These are phyloP conservation scores for Neopestalotiopsis sp. DNA, from an alignment of 2,329 filamentous ascomycete species.

Conservation along the genomic window DNA sequence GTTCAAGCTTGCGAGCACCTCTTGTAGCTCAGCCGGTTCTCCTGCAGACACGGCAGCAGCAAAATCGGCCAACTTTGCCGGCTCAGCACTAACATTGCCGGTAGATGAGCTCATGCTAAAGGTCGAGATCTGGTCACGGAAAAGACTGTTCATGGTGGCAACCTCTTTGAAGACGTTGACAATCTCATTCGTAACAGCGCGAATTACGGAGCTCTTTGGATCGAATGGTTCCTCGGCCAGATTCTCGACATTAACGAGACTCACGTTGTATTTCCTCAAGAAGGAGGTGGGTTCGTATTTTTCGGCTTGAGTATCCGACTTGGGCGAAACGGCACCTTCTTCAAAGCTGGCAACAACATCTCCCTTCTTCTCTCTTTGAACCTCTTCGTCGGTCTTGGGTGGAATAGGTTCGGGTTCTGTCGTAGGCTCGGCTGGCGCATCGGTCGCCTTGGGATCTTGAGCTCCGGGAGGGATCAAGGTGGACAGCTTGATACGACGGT, in stretches of 20 bases:
- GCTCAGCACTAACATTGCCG: constrained; percentile 93
- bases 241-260: constrained; percentile 94
- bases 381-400: constrained; percentile 59
- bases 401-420: constrained; percentile 70
- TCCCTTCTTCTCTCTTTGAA: constrained; percentile 73
- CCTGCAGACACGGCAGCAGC: constrained; percentile 96
- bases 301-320: constrained; percentile 53
- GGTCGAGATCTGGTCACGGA: constrained; percentile 95
- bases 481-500: constrained; percentile 90
- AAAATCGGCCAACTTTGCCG: constrained; percentile 94
- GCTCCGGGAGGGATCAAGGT: constrained; percentile 74
- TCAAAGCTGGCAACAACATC: constrained; percentile 98
- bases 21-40: constrained; percentile 89
- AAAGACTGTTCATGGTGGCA: constrained; percentile 89
- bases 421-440: constrained; percentile 52
- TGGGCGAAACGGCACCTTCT: constrained; percentile 72
- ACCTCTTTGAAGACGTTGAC: constrained; percentile 99
- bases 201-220: constrained; percentile 85
- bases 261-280: constrained; percentile 88
- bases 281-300: constrained; percentile 90
- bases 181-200: constrained; percentile 94
- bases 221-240: constrained; percentile 88
- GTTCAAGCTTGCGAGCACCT: constrained; percentile 86
- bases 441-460: constrained; percentile 57
- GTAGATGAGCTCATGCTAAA: constrained; percentile 96